phyloP scores from a whole-genome alignment of 306 rosid species.

The Hylodesmum podocarpum region DNA sequence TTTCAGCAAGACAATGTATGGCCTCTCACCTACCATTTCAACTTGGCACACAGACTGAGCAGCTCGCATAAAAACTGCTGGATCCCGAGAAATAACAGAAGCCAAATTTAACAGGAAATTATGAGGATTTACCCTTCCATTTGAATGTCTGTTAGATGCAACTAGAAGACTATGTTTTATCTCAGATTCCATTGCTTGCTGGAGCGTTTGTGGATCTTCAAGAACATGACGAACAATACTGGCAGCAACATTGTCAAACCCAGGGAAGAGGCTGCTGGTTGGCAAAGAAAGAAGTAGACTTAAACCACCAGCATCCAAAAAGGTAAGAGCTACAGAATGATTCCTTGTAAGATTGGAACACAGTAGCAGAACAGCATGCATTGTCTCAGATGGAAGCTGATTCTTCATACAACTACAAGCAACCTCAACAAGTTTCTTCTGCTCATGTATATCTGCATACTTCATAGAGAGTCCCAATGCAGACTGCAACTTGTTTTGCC shows the following conservation, averaged over 20 bases:
- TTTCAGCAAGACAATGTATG: conserved; percentile 77
- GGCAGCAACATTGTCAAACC: conserved; percentile 95
- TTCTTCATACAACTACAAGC: conserved; percentile 87
- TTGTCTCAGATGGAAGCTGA: conserved; percentile 88
- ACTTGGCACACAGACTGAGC: conserved; percentile 94
- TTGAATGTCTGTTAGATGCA: conserved; percentile 78
- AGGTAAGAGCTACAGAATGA: conserved; percentile 80
- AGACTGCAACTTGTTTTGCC: conserved; percentile 77
- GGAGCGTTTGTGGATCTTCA: conserved; percentile 99
- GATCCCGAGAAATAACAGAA: conserved; percentile 95
- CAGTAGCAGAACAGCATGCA: conserved; percentile 90
- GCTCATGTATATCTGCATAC: conserved; percentile 70
- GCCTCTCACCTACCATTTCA: conserved; percentile 97
- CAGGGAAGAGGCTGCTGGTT: conserved; percentile 90
- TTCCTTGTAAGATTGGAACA: conserved; percentile 94
- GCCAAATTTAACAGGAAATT: conserved; percentile 73
- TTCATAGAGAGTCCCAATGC: conserved; percentile 68
- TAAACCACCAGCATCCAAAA: conserved; percentile 92
- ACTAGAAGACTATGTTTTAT: conserved; percentile 75
- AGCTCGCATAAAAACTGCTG: conserved; percentile 86
- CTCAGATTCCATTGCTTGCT: conserved; percentile 99
- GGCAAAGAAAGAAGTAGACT: conserved; percentile 88
- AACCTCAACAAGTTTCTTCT: conserved; percentile 89
- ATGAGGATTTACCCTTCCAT: conserved; percentile 90
- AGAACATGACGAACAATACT: conserved; percentile 91